Evolutionary conservation across 108 stramenopile species (phyloP), one percentile per base, ranked within the genome.

Genomic region (Pinguiococcus pyrenoidosus): DNA sequence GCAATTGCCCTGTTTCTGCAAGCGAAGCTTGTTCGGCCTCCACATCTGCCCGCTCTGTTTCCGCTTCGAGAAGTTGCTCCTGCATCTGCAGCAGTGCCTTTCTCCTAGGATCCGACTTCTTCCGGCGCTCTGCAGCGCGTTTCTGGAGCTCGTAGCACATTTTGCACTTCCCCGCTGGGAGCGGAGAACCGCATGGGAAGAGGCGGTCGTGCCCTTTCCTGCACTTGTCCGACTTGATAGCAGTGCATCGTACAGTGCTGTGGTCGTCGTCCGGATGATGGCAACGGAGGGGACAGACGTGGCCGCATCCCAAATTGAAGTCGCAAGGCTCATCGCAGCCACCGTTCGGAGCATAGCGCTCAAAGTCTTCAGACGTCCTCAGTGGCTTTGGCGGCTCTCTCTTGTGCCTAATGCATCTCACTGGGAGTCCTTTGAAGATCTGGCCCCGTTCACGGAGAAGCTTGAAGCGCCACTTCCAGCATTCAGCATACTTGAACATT

Each of bases 241-340:
- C 46, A 7, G 8, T 18, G 57, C 57, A 58, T 17, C 17, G 4
- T 6, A 26, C 22, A 1, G 2, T 21, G 17, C 39, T 23, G 29
- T 62, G 50, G 24, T 21, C 0, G 8, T 3, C 18, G 29, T 58
- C 52, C 25, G 50, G 5, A 23, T 4, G n/a, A 26, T 55, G 4
- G 10, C 29, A 66, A 25, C 54, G 46, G 0, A 53, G 21, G 2
- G 14, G 18, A 48, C 64, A 66, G 2, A 53, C 23, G 25, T 64
- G 62, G 2, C 62, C 62, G 27, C 59, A 64, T 2, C 20, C 4
- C 1, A 64, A 47, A 13, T 16, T 28, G n/a, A 22, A 37, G 2
- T 44, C 45, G 24, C 62, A 64, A 2, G 16, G 8, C n/a, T 33
- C 49, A 17, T 6, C 0, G 57, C 62, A 64, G 30, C 62, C 62